Evolutionary conservation across 768 basidiomycete genomes (phyloP).

Genomic region (Mycena capillaripes): DNA sequence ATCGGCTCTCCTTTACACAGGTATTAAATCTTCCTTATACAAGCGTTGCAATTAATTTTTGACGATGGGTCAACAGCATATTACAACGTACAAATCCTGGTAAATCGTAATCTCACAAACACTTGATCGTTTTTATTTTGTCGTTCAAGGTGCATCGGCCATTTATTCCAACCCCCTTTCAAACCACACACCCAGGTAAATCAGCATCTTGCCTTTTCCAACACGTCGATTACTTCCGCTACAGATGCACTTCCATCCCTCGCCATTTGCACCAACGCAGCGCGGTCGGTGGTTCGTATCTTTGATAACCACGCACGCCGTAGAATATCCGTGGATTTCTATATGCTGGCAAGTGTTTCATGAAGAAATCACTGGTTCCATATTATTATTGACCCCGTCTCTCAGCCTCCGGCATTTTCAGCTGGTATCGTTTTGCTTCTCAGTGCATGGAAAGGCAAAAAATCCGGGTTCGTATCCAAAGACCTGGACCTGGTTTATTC

Average conservation of each 20-base stretch:
- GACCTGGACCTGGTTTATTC: slow-evolving; percentile 60
- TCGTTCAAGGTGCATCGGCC: slow-evolving; percentile 61
- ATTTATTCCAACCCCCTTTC: slow-evolving; percentile 69
- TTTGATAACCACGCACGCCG: slow-evolving; percentile 55
- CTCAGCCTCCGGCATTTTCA: slow-evolving; percentile 38
- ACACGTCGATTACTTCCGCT: neutral
- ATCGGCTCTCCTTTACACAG: slow-evolving; percentile 38
- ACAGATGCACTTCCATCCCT: slow-evolving; percentile 60
- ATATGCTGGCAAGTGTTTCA: slow-evolving; percentile 32
- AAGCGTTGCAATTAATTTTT: neutral
- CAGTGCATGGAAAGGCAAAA: slow-evolving; percentile 60
- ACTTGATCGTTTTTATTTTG: neutral
- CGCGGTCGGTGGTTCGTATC: slow-evolving; percentile 72
- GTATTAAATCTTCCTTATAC: neutral
- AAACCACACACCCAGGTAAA: slow-evolving; percentile 39
- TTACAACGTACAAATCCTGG: slow-evolving; percentile 62
- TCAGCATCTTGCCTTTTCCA: neutral
- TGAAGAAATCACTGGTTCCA: too few relatives aligned
- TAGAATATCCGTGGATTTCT: slow-evolving; percentile 7
- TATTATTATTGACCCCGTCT: slow-evolving; percentile 3
- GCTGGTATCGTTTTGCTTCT: slow-evolving; percentile 60
- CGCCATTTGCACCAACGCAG: slow-evolving; percentile 81
- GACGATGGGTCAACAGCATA: slow-evolving; percentile 3
- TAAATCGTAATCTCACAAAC: slow-evolving; percentile 37
- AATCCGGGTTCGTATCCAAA: slow-evolving; percentile 44